A percentile compares a stretch with the other conserved stretches of the same genome.
These are phyloP conservation scores for Penicillium expansum DNA, from an alignment of 2,329 filamentous ascomycete genomes.

Conservation along the genomic window DNA sequence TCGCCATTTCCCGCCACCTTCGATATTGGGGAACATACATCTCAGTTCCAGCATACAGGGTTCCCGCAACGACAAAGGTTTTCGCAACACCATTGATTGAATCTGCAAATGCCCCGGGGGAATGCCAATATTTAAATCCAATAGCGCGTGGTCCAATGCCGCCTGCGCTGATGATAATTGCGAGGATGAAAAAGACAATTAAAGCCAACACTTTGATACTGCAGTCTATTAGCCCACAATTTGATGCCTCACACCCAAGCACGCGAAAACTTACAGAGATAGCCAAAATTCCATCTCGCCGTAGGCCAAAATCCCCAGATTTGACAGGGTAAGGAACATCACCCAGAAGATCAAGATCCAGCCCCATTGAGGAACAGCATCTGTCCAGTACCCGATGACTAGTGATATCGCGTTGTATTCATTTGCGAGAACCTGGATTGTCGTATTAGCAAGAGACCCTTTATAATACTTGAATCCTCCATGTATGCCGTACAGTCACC, in stretches of 20 bases:
- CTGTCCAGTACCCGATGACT: conserved; percentile 47
- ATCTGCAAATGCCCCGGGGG: conserved; percentile 36
- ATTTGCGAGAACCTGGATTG: conserved; percentile 35
- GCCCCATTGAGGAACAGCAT: conserved; percentile 45
- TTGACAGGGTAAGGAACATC: conserved; percentile 43
- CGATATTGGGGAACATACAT: conserved; percentile 21
- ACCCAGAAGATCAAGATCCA: conserved; percentile 50
- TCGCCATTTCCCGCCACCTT: neutral
- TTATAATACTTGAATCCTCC: neutral
- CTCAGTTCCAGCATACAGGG: conserved; percentile 36
- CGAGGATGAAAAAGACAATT: conserved; percentile 34
- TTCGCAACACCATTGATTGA: conserved; percentile 37
- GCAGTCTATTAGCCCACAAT: conserved; percentile 2
- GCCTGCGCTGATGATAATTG: conserved; percentile 35
- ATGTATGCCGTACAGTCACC: conserved; percentile 34
- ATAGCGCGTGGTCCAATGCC: conserved; percentile 31
- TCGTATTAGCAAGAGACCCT: neutral
- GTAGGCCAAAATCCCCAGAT: conserved; percentile 47
- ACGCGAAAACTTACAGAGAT: conserved; percentile 27
- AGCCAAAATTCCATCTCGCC: conserved; percentile 54
- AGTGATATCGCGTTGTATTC: conserved; percentile 49
- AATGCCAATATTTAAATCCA: conserved; percentile 40
- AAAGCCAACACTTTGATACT: conserved; percentile 36
- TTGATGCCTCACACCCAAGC: neutral
- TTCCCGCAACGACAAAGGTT: conserved; percentile 37